Evolutionary conservation across 345 rosid genomes (phyloP), one percentile per base, ranked within the genome.

Genomic region (Litchi chinensis): DNA sequence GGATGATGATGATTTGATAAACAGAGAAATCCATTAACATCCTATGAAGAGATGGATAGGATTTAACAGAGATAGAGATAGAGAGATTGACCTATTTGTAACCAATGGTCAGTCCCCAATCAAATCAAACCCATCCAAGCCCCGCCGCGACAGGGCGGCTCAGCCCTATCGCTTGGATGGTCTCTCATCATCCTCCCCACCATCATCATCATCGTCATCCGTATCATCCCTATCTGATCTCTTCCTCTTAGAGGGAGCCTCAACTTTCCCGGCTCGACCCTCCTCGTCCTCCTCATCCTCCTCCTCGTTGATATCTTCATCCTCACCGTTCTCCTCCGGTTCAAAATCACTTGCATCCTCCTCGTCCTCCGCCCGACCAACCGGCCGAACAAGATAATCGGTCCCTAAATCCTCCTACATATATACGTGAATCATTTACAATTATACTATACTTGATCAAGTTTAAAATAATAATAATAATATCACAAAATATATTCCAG

Each of bases 331-430:
- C 84, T 93, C 98, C 65, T 88, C 93, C 0, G 95, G 95, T 73
- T 93, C 98, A 39, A 93, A 92, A 82, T 93, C 98, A 76, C 97
- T 93, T 13, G 95, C 96, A 28, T 95, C 95, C 77, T 92, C 98
- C 82, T 95, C 98, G 11, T 93, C 98, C 79, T 95, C 98, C 13
- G 98, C 88, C 5, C 79, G 81, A 65, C 79, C 98, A 24, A 93
- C 91, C 1, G 98, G 98, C 79, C 89, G 87, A 52, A 95, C 95
- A 9, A 95, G 86, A 79, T 88, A 95, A 72, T 95, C 98, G 0
- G 97, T 93, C 59, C 97, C 95, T 83, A 93, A 64, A 81, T 92
- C 97, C 83, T 86, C 91, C 97, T 91, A 52, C 65, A 63, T 0
- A 48, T 50, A 43, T 3, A 7, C 52, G 5, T 46, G 37, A 32